Percentiles rank a stretch among this genome's conserved stretches.
These are phyloP conservation scores for Gloeostereum incarnatum DNA, from an alignment of 768 basidiomycete species.

Conservation along the genomic window DNA sequence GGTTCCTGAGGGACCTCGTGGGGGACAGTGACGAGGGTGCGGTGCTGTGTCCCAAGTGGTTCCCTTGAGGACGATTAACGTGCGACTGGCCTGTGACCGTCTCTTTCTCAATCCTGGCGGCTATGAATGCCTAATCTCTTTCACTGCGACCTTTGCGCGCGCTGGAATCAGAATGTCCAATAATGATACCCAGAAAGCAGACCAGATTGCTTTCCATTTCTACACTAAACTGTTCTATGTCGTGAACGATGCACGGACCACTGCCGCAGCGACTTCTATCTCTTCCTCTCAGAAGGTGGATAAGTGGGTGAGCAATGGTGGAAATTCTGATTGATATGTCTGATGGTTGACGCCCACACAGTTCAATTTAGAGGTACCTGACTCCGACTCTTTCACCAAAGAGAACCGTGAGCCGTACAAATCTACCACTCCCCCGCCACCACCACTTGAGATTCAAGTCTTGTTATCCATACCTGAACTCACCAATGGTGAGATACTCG, in stretches of 20 bases:
- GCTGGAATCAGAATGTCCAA: slow-evolving; percentile 1
- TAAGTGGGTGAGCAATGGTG: slow-evolving; percentile 64
- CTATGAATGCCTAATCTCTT: too few relatives aligned
- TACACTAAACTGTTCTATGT: slow-evolving; percentile 46
- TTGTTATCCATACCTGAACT: slow-evolving; percentile 64
- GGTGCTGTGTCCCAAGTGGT: too few relatives aligned
- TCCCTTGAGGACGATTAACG: too few relatives aligned
- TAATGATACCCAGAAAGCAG: slow-evolving; percentile 31
- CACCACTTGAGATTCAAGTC: slow-evolving; percentile 60
- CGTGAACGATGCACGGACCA: slow-evolving; percentile 40
- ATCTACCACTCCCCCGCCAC: slow-evolving; percentile 30
- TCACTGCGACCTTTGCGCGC: too few relatives aligned
- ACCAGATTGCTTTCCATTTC: slow-evolving; percentile 48
- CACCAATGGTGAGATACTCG: slow-evolving; percentile 61
- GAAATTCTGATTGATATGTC: slow-evolving; percentile 1
- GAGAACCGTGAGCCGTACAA: slow-evolving; percentile 52
- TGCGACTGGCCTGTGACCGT: too few relatives aligned
- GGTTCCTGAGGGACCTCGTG: too few relatives aligned
- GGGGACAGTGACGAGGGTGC: too few relatives aligned
- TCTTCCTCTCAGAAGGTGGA: slow-evolving; percentile 56
- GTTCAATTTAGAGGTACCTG: slow-evolving; percentile 80
- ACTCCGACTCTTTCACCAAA: slow-evolving; percentile 59
- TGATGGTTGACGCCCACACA: slow-evolving; percentile 15
- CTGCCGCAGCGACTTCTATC: slow-evolving; percentile 19
- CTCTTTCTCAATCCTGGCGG: too few relatives aligned